These are phyloP conservation scores for Neocucurbitaria cava DNA, from an alignment of 2,329 filamentous ascomycete species.

Conservation along the genomic window DNA sequence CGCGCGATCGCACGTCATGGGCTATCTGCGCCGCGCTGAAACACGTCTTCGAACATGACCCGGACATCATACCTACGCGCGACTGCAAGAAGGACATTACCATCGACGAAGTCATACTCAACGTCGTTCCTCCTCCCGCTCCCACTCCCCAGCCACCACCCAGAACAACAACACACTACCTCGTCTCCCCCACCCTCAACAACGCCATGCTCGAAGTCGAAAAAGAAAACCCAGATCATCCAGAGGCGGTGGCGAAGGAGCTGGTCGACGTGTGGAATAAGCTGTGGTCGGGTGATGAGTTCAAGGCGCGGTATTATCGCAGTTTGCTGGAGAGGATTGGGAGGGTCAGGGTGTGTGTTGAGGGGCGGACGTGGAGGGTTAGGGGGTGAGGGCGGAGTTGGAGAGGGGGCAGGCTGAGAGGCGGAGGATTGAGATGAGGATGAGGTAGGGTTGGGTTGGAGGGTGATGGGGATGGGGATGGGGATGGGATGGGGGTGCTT, in stretches of 20 bases:
- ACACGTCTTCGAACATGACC: slow-evolving; percentile 35
- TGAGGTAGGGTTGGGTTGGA: slow-evolving; percentile 20
- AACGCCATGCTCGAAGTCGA: background rate
- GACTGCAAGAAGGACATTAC: slow-evolving; percentile 13
- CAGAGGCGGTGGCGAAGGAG: slow-evolving; percentile 7
- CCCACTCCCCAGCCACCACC: slow-evolving; percentile 10
- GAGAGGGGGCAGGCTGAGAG: slow-evolving; percentile 41
- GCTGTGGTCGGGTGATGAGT: slow-evolving; percentile 41
- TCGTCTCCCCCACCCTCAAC: background rate
- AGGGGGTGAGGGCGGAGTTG: slow-evolving; percentile 38
- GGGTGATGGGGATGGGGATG: too few relatives aligned
- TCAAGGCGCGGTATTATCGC: slow-evolving; percentile 33
- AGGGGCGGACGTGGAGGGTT: slow-evolving; percentile 33
- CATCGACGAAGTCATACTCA: slow-evolving; percentile 42
- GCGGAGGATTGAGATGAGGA: slow-evolving; percentile 35
- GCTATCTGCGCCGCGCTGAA: slow-evolving; percentile 45
- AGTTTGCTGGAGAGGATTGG: slow-evolving; percentile 37
- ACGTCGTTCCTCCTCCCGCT: slow-evolving; percentile 33
- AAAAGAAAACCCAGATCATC: background rate
- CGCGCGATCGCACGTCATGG: slow-evolving; percentile 39
- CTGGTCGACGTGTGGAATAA: slow-evolving; percentile 43
- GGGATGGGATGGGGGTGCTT: background rate
- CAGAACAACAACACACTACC: background rate
- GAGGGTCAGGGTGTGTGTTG: slow-evolving; percentile 40
- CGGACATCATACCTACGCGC: slow-evolving; percentile 21